Evolutionary conservation across 2,329 filamentous ascomycete species (phyloP), one percentile per base, ranked within the genome.

Genomic region (Biscogniauxia mediterranea): DNA sequence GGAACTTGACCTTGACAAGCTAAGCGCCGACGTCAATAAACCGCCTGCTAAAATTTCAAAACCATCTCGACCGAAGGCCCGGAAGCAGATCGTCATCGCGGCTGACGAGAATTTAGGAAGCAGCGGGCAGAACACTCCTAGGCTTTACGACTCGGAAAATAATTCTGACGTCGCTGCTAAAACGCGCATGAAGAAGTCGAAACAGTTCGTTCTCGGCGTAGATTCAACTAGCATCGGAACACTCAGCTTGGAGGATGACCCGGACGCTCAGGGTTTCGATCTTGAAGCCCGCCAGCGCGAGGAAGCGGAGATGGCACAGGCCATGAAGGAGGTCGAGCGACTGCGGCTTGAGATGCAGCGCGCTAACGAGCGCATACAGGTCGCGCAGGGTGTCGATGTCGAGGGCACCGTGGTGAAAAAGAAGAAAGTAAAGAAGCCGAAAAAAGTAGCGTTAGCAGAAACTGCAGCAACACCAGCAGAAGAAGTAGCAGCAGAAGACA

Each of bases 271-370:
- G 8, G 70, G 66, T 32, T 79, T 84, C 54, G 85, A 90, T 60
- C 82, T 86, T 56, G 90, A 92, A 70, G 81, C 82, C 57, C 85
- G 89, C 65, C 85, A 89, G 72, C 85, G 85, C 17, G 92, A 96
- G 71, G 93, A 97, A 62, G 87, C 86, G 1, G 93, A 97, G 76
- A 96, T 97, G 92, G 87, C 86, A 52, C 87, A 87, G 70, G 95
- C 94, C 8, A 87, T 97, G 81, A 89, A 89, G 74, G 91, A 97
- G 74, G 91, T 99, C 2, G 94, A 98, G 78, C 83, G 88, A 56
- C 79, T 96, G 61, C 83, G 95, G 57, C 80, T 97, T 60, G 92
- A 97, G 77, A 97, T 98, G 93, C 91, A 93, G 77, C 80, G 90
- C 60, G 89, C 88, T 46, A 91, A 89, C 69, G 91, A 93, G 77